Conservation (phyloP, 768 basidiomycete genomes). For the Termitomyces sp. region DNA sequence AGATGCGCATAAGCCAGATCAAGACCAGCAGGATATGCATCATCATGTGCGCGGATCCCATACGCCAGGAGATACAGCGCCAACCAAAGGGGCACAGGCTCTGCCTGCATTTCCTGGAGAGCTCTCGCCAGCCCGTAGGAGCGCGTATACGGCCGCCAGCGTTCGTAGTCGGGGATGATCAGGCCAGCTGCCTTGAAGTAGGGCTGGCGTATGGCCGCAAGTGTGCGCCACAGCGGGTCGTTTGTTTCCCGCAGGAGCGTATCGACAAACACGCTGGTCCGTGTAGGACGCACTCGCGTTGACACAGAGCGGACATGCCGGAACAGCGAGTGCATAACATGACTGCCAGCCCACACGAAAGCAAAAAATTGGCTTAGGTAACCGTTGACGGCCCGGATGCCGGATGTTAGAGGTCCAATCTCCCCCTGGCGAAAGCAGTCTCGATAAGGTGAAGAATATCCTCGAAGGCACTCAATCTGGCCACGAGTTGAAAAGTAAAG, state of each 20-base stretch:
- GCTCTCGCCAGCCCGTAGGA: not conserved
- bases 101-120: not conserved
- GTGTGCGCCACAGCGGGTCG: slow-evolving; percentile 37
- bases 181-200: slow-evolving; percentile 22
- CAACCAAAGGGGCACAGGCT: slow-evolving; percentile 47
- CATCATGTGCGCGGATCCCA: slow-evolving; percentile 36
- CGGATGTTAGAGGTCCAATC: too few relatives aligned
- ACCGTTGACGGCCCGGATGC: not conserved
- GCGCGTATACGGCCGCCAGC: slow-evolving; percentile 31
- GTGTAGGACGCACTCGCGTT: slow-evolving; percentile 14
- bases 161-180: slow-evolving; percentile 30
- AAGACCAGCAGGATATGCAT: slow-evolving; percentile 38
- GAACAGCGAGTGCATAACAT: slow-evolving; percentile 7
- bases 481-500: not conserved
- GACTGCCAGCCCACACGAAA: not conserved
- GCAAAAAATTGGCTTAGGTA: slow-evolving; percentile 4
- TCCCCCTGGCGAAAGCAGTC: too few relatives aligned
- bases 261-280: slow-evolving; percentile 27
- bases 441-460: too few relatives aligned
- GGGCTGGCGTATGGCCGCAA: slow-evolving; percentile 26
- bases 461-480: too few relatives aligned
- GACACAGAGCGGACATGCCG: slow-evolving; percentile 13
- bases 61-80: slow-evolving; percentile 41
- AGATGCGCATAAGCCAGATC: slow-evolving; percentile 39
- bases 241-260: slow-evolving; percentile 25